Evolutionary conservation across 257 asterid species (phyloP).

Genomic region (Capsicum pubescens): DNA sequence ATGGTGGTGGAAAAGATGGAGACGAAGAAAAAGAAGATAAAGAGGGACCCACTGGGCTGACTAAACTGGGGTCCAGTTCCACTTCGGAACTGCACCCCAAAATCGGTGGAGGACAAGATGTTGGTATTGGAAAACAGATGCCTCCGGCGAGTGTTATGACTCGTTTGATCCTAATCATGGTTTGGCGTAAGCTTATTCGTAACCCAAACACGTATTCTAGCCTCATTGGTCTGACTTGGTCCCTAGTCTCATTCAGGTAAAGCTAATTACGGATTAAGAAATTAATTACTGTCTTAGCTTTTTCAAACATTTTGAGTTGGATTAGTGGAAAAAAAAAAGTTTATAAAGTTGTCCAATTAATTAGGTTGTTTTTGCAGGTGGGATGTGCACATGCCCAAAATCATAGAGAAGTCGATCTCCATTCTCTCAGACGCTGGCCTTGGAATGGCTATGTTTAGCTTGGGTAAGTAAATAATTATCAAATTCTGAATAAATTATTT

Average conservation of each 20-base stretch:
- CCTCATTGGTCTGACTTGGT: slow-evolving; percentile 92
- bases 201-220: slow-evolving; percentile 98
- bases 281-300: not conserved
- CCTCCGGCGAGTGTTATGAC: slow-evolving; percentile 99
- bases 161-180: slow-evolving; percentile 93
- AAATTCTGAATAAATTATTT: no score
- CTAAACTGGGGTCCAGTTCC: slow-evolving; percentile 64
- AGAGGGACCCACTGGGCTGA: slow-evolving; percentile 54
- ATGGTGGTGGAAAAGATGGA: slow-evolving; percentile 59
- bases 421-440: slow-evolving; percentile 95
- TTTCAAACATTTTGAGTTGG: not conserved
- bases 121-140: slow-evolving; percentile 68
- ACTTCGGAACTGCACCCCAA: slow-evolving; percentile 58
- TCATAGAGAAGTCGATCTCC: slow-evolving; percentile 66
- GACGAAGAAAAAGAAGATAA: slow-evolving; percentile 66
- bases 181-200: slow-evolving; percentile 97
- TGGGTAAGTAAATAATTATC: slow-evolving; percentile 53
- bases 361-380: slow-evolving; percentile 56
- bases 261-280: not conserved
- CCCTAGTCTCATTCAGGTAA: slow-evolving; percentile 75
- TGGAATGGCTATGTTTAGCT: slow-evolving; percentile 99
- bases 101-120: slow-evolving; percentile 44
- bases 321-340: slow-evolving; percentile 3
- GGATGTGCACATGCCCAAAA: slow-evolving; percentile 82
- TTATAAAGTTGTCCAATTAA: not conserved